Base-by-base conservation (phyloP, 805 yeast species). In the Lipomyces yamanashiensis region DNA sequence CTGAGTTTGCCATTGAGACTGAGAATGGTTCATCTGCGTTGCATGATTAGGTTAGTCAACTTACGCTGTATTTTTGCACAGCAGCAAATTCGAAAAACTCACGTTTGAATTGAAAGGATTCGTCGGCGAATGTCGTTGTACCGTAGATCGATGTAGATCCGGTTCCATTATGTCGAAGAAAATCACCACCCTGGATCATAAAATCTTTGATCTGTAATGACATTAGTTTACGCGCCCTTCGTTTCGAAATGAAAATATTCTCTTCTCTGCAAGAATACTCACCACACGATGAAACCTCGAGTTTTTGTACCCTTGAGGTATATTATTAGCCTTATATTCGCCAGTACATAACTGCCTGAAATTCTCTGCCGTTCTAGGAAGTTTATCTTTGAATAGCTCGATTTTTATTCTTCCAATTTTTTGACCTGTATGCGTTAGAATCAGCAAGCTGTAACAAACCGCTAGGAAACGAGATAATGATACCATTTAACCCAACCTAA, bases 1-100 rank as follows among this genome's bases (percentile, higher is more conserved):
- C 87, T 36, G 85, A 81, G 70, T 84, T 84, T 66, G 87, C 87
- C 87, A 84, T 84, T 33, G 85, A 81, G 65, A 84, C 81, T 73
- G 76, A 80, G 80, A 71, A 84, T 78, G 64, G 66, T 52, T 68
- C 74, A 57, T 74, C 75, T 71, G 51, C 43, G 58, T 39, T 7
- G 13, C 7, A 10, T 8, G 13, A 44, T 37, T 39, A 36, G 19
- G 44, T 54, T 23, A 44, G 45, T 17, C 19, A 13, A 9, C n/a
- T 41, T 12, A 2, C 33, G 7, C 39, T 28, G 28, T 7, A 36
- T 28, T 33, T 44, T 7, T 44, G 21, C 28, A 39, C 17, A 37
- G 19, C 28, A n/a, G 12, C 2, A 21, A 7, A 21, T 17, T 28
- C n/a, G n/a, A 21, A 12, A 37, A 15, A 41, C 70, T 57, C 61